Conservation (phyloP, 1,139 yeast species). For the Kodamaea fungicola region DNA sequence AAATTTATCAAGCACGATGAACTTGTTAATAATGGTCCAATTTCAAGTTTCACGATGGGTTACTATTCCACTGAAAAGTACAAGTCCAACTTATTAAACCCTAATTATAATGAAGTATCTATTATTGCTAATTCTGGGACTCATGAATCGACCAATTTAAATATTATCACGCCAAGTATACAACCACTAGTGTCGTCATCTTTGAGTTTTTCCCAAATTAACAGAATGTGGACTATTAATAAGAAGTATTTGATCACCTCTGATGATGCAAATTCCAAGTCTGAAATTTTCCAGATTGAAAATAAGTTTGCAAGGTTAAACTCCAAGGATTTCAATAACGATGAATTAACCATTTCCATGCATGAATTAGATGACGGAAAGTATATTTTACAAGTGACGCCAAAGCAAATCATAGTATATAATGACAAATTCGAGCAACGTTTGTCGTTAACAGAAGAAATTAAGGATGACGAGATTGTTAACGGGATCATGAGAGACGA, state of each 20-base stretch:
- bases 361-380: slow-evolving; percentile 59
- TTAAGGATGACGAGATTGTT: slow-evolving; percentile 47
- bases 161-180: slow-evolving; percentile 60
- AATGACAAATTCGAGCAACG: slow-evolving; percentile 56
- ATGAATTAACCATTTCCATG: slow-evolving; percentile 64
- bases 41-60: slow-evolving; percentile 68
- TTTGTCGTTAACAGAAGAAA: slow-evolving; percentile 33
- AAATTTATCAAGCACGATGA: slow-evolving; percentile 50
- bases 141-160: slow-evolving; percentile 51
- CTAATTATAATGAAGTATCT: slow-evolving; percentile 61
- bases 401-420: slow-evolving; percentile 60
- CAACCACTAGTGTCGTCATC: slow-evolving; percentile 68
- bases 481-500: slow-evolving; percentile 52
- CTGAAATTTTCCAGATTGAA: slow-evolving; percentile 70
- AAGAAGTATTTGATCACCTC: slow-evolving; percentile 67
- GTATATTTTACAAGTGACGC: slow-evolving; percentile 71
- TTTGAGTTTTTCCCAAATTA: slow-evolving; percentile 69
- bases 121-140: slow-evolving; percentile 72
- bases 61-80: slow-evolving; percentile 52
- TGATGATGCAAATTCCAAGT: slow-evolving; percentile 57
- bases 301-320: slow-evolving; percentile 65
- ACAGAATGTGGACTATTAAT: slow-evolving; percentile 69
- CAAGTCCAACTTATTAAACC: slow-evolving; percentile 63
- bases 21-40: slow-evolving; percentile 70
- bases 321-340: slow-evolving; percentile 60